phyloP scores from a whole-genome alignment of 1,284 basidiomycete species.

The Microbotryum violaceum region DNA sequence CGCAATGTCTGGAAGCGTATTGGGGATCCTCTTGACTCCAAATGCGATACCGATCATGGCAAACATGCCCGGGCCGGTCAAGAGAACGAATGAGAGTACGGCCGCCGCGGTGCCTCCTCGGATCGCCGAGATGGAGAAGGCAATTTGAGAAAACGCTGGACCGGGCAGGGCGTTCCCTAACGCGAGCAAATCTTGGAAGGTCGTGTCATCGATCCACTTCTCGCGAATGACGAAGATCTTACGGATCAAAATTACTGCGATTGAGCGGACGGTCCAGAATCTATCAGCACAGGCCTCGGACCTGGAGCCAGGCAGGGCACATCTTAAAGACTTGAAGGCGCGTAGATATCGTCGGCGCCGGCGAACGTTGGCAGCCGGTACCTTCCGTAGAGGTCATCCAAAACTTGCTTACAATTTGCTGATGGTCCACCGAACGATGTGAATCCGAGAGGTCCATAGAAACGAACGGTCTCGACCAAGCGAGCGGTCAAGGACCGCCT shows the following conservation, averaged over 20 bases:
- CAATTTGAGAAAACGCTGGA: slow-evolving; percentile 43
- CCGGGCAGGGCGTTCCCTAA: slow-evolving; percentile 46
- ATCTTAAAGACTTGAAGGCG: too few species aligned
- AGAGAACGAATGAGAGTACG: slow-evolving; percentile 2
- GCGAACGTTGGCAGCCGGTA: too few species aligned
- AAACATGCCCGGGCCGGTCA: slow-evolving; percentile 47
- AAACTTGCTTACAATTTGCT: too few species aligned
- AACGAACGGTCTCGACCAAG: too few species aligned
- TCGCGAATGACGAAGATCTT: not conserved
- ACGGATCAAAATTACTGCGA: not conserved
- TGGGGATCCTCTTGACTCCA: slow-evolving; percentile 48
- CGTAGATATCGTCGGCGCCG: too few species aligned
- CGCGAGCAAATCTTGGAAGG: slow-evolving; percentile 42
- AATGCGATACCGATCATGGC: slow-evolving; percentile 51
- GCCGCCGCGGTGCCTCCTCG: slow-evolving; percentile 4
- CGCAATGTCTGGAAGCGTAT: slow-evolving; percentile 48
- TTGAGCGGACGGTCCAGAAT: not conserved
- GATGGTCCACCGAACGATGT: too few species aligned
- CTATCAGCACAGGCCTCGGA: not conserved
- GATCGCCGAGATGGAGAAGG: slow-evolving; percentile 7
- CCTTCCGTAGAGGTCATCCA: too few species aligned
- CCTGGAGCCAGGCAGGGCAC: too few species aligned
- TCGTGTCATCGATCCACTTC: slow-evolving; percentile 10
- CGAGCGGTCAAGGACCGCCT: too few species aligned
- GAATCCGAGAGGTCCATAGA: too few species aligned